These are phyloP conservation scores for Cercospora sp. DNA, from an alignment of 2,329 filamentous ascomycete species.

Conservation along the genomic window DNA sequence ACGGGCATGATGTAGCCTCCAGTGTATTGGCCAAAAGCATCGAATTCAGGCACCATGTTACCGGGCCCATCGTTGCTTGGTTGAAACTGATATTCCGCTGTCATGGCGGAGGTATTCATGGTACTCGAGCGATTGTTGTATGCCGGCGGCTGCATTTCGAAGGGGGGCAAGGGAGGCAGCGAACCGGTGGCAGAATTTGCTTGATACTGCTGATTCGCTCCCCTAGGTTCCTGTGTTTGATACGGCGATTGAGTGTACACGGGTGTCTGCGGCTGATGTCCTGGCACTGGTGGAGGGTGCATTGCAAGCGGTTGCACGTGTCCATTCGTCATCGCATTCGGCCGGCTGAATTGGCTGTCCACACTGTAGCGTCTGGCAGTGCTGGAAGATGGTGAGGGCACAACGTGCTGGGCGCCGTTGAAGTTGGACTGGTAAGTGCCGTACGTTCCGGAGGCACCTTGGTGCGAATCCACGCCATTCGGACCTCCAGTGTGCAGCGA, in stretches of 20 bases:
- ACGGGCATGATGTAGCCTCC: constrained; percentile 70
- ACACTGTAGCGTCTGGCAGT: constrained; percentile 29
- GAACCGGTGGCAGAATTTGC: constrained; percentile 23
- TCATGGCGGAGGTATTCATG: constrained; percentile 30
- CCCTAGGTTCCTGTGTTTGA: constrained; percentile 20
- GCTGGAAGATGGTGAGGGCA: constrained; percentile 21
- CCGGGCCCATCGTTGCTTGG: constrained; percentile 28
- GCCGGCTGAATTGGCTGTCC: constrained; percentile 23
- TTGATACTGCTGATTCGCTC: constrained; percentile 24
- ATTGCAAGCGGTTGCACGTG: constrained; percentile 28
- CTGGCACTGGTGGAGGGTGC: constrained; percentile 32
- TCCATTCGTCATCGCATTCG: constrained; percentile 20
- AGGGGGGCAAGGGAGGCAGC: constrained; percentile 32
- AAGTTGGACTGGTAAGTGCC: constrained; percentile 19
- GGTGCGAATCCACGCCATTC: constrained; percentile 9
- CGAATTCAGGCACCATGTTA: constrained; percentile 31
- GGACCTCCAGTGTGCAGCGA: constrained; percentile 16
- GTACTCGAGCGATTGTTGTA: constrained; percentile 20
- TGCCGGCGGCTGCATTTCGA: constrained; percentile 25
- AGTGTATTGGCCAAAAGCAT: constrained; percentile 49
- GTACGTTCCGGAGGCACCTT: constrained; percentile 16
- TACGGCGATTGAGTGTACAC: constrained; percentile 30
- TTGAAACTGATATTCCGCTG: constrained; percentile 24
- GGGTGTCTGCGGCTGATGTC: constrained; percentile 21
- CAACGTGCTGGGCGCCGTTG: constrained; percentile 7